Conservation (phyloP, 441 rosid genomes). For the Corymbia calophylla region DNA sequence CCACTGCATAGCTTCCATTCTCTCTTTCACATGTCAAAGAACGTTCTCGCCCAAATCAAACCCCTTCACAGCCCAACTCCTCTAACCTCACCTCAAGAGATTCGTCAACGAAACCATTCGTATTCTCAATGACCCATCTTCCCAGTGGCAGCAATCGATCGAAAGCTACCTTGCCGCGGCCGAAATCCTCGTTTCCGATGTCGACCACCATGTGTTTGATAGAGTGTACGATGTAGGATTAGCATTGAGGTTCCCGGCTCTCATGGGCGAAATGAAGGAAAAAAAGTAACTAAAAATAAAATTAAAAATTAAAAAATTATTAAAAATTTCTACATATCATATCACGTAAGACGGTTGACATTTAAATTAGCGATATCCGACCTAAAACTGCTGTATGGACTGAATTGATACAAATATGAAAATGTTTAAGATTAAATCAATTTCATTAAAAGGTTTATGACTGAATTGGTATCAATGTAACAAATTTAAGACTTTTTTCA, state of each 20-base stretch:
- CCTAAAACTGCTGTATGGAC: too few species aligned
- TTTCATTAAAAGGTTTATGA: too few species aligned
- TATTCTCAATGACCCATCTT: conserved; percentile 37
- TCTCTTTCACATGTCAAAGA: conserved; percentile 44
- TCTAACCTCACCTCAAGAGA: too few species aligned
- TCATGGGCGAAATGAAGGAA: conserved; percentile 4
- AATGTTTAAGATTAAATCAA: too few species aligned
- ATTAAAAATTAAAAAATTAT: too few species aligned
- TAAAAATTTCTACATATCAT: too few species aligned
- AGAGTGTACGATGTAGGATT: conserved; percentile 42
- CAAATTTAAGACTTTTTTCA: too few species aligned
- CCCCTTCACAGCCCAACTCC: conserved; percentile 21
- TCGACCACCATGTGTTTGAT: conserved; percentile 48
- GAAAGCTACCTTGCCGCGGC: conserved; percentile 16
- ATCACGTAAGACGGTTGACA: too few species aligned
- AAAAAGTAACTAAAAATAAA: too few species aligned
- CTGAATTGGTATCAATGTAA: too few species aligned
- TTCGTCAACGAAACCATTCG: conserved; percentile 2
- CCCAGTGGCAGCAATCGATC: conserved; percentile 38
- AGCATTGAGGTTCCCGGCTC: conserved; percentile 41
- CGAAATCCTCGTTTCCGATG: conserved; percentile 29
- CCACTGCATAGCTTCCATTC: neutral
- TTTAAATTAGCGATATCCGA: too few species aligned
- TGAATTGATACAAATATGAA: too few species aligned
- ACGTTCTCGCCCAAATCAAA: conserved; percentile 71